phyloP scores from a whole-genome alignment of 2,329 filamentous ascomycete genomes.

The Fusarium domesticum region DNA sequence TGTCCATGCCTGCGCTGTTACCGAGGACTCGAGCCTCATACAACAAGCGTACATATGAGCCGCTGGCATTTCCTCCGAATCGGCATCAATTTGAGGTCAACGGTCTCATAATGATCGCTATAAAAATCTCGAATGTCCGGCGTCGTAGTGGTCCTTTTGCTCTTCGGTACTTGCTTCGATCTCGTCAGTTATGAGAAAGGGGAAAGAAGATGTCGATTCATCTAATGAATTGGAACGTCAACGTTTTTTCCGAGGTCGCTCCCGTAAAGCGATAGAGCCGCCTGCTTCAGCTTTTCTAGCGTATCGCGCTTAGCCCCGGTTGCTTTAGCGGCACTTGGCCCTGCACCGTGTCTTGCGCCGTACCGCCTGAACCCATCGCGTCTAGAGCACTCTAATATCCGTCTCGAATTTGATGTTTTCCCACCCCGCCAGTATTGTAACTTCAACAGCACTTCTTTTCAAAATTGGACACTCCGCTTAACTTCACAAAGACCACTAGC shows the following conservation, averaged over 20 bases:
- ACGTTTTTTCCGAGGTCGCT: conserved; percentile 23
- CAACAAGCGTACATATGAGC: conserved; percentile 24
- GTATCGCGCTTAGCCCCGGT: conserved; percentile 14
- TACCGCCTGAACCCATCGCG: conserved; percentile 9
- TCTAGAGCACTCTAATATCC: conserved; percentile 17
- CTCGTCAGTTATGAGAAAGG: too few relatives aligned
- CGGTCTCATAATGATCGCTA: conserved; percentile 21
- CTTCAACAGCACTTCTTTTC: neutral
- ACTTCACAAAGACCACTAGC: neutral
- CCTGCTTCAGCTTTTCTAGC: conserved; percentile 17
- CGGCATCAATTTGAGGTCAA: conserved; percentile 19
- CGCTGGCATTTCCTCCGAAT: conserved; percentile 25
- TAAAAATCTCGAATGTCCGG: conserved; percentile 2
- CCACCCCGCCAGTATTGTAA: neutral
- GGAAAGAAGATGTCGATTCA: too few relatives aligned
- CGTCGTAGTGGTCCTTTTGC: neutral
- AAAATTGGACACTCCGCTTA: conserved; percentile 5
- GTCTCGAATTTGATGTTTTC: neutral
- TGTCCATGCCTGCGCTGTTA: conserved; percentile 15
- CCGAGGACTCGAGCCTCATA: conserved; percentile 21
- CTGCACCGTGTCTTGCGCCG: conserved; percentile 16
- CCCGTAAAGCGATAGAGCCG: conserved; percentile 2
- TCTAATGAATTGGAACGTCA: too few relatives aligned
- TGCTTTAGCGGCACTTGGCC: conserved; percentile 22
- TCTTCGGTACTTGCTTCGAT: too few relatives aligned